These are phyloP conservation scores for Tetracentron sinense DNA, from an alignment of 164 flowering plant species.

Conservation along the genomic window DNA sequence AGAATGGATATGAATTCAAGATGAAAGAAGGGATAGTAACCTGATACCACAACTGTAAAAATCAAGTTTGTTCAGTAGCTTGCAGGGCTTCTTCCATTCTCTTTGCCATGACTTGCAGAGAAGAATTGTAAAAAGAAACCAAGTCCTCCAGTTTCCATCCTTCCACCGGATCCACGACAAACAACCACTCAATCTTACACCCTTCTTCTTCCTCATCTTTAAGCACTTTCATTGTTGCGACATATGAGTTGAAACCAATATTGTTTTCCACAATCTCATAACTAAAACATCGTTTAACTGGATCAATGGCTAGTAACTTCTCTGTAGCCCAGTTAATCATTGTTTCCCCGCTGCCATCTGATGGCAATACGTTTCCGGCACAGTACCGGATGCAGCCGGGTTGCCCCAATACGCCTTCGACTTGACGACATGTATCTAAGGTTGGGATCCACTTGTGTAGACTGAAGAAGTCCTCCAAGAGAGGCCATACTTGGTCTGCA, in stretches of 20 bases:
- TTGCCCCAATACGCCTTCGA: slow-evolving; percentile 33
- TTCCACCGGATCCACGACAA: slow-evolving; percentile 35
- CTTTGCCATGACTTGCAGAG: too few species aligned
- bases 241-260: slow-evolving; percentile 36
- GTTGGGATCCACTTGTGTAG: slow-evolving; percentile 44
- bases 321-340: slow-evolving; percentile 45
- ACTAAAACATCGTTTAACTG: slow-evolving; percentile 23
- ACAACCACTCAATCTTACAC: slow-evolving; percentile 39
- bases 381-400: slow-evolving; percentile 51
- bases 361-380: slow-evolving; percentile 7
- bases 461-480: slow-evolving; percentile 38
- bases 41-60: too few species aligned
- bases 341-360: neutral
- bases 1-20: too few species aligned
- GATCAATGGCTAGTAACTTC: slow-evolving; percentile 35
- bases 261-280: slow-evolving; percentile 53
- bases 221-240: slow-evolving; percentile 30
- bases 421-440: slow-evolving; percentile 21
- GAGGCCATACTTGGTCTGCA: slow-evolving; percentile 40
- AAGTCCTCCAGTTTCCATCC: slow-evolving; percentile 36
- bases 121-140: slow-evolving; percentile 22
- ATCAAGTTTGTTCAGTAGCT: too few species aligned
- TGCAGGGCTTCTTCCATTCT: too few species aligned
- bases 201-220: too few species aligned
- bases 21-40: too few species aligned